phyloP scores from a whole-genome alignment of 1,284 basidiomycete species.

The Ustilago crameri region DNA sequence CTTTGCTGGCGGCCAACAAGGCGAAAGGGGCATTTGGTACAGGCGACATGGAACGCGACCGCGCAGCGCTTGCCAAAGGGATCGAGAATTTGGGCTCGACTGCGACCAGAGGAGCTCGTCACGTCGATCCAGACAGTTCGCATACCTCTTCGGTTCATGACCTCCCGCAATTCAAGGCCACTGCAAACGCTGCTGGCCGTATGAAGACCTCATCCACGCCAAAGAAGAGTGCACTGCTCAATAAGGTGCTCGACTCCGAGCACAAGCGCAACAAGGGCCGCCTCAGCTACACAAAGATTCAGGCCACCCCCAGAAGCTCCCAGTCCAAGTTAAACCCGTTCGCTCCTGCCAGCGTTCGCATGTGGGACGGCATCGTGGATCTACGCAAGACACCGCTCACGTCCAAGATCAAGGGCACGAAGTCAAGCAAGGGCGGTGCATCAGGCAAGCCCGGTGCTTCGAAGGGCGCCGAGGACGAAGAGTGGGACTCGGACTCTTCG shows the following conservation, averaged over 20 bases:
- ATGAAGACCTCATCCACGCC: conserved; percentile 51
- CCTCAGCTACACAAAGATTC: conserved; percentile 48
- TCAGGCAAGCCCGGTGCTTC: conserved; percentile 71
- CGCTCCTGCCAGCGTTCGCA: conserved; percentile 45
- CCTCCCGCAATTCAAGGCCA: conserved; percentile 30
- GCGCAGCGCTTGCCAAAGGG: conserved; percentile 36
- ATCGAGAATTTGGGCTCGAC: conserved; percentile 34
- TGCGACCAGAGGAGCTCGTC: conserved; percentile 15
- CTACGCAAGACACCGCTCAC: conserved; percentile 74
- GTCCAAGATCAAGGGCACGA: conserved; percentile 34
- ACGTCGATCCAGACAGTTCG: conserved; percentile 32
- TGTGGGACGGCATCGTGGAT: conserved; percentile 81
- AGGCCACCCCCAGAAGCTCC: conserved; percentile 47
- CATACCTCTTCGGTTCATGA: conserved; percentile 36
- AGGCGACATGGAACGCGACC: conserved; percentile 24
- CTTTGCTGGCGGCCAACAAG: conserved; percentile 16
- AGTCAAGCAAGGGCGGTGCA: conserved; percentile 57
- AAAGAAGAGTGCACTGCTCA: conserved; percentile 48
- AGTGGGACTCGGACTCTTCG: conserved; percentile 55
- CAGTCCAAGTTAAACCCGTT: conserved; percentile 58
- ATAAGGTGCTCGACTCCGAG: conserved; percentile 55
- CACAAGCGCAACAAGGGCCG: conserved; percentile 50
- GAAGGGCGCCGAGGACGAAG: conserved; percentile 50
- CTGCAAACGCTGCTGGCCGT: conserved; percentile 14
- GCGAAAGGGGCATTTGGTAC: conserved; percentile 7